Percentiles rank a stretch among this genome's conserved stretches.
Evolutionary conservation across 805 yeast species (phyloP).

Genomic region (Teunomyces kruisii): DNA sequence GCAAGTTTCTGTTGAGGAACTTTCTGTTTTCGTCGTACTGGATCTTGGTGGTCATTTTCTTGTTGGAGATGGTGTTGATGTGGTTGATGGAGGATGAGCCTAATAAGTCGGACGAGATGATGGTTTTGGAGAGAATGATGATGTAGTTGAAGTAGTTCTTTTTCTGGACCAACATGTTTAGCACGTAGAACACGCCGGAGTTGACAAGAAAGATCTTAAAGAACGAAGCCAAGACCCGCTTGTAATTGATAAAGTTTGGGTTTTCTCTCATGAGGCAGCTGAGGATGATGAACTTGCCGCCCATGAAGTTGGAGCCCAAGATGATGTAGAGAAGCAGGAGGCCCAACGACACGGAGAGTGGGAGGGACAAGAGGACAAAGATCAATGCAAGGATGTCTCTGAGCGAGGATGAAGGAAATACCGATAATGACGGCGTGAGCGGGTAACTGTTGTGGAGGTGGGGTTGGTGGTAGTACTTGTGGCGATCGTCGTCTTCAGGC

Average conservation of each 20-base stretch:
- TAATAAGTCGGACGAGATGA: constrained; percentile 14
- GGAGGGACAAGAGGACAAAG: constrained; percentile 14
- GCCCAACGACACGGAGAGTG: constrained; percentile 10
- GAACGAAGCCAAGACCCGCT: neutral
- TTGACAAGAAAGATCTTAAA: constrained; percentile 6
- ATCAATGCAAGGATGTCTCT: constrained; percentile 13
- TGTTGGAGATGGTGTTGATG: constrained; percentile 11
- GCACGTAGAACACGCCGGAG: constrained; percentile 5
- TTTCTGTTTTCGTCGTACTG: constrained; percentile 9
- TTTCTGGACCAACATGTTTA: constrained; percentile 7
- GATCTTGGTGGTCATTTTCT: constrained; percentile 9
- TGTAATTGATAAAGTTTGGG: constrained; percentile 4
- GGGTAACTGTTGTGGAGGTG: constrained; percentile 9
- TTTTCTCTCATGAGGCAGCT: constrained; percentile 8
- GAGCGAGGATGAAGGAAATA: constrained; percentile 10
- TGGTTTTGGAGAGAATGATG: constrained; percentile 13
- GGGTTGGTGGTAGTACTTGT: constrained; percentile 9
- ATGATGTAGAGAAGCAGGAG: constrained; percentile 11
- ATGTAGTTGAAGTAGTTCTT: constrained; percentile 14
- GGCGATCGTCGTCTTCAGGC: neutral
- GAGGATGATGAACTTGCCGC: constrained; percentile 12
- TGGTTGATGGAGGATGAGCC: constrained; percentile 12
- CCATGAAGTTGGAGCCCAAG: constrained; percentile 12
- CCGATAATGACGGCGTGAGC: constrained; percentile 7
- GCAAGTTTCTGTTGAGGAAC: constrained; percentile 8